Evolutionary conservation across 106 monocot genomes (phyloP), one percentile per base, ranked within the genome.

Genomic region (Platanthera guangdongensis): DNA sequence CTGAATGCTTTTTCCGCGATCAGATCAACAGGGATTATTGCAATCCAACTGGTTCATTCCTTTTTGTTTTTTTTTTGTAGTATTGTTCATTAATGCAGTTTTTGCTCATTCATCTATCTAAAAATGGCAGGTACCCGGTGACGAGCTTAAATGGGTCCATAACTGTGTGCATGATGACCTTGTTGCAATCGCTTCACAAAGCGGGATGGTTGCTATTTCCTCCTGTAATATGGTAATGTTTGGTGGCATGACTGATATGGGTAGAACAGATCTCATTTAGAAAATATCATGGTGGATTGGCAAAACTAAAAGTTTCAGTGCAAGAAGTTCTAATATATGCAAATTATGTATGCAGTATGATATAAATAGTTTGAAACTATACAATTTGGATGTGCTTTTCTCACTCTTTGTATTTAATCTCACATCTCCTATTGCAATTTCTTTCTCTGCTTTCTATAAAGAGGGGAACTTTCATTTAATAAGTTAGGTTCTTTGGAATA

Each of bases 121-220:
- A 48, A 78, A 21, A 64, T 79, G 80, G 62, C 49, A 97, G 97
- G 91, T 88, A 53, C 87, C 90, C 76, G 90, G 86, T 47, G 99
- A 99, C 83, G 92, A 99, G 73, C 83, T 99, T 50, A 99, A 86
- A 79, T 99, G 99, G 99, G 94, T 99, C n/a, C 80, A 92, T 18
- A 65, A 77, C 53, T 94, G 94, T 83, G 81, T 79, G 9, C 73
- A 90, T 83, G 89, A 94, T 88, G 94, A 99, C 57, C 89, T 92
- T 78, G 91, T 99, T 77, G 89, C 82, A 25, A 64, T 94, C 75
- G 94, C 99, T 87, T 99, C 99, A 52, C 94, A 92, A 78, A 99
- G 94, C 46, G 99, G 94, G 71, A 84, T 85, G 86, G 94, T 99
- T 51, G 86, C 94, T 48, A 81, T 94, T 9, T 92, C 88, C 74